Base-by-base conservation (phyloP, 495 filamentous ascomycete genomes). In the Penicillium cataractarum region DNA sequence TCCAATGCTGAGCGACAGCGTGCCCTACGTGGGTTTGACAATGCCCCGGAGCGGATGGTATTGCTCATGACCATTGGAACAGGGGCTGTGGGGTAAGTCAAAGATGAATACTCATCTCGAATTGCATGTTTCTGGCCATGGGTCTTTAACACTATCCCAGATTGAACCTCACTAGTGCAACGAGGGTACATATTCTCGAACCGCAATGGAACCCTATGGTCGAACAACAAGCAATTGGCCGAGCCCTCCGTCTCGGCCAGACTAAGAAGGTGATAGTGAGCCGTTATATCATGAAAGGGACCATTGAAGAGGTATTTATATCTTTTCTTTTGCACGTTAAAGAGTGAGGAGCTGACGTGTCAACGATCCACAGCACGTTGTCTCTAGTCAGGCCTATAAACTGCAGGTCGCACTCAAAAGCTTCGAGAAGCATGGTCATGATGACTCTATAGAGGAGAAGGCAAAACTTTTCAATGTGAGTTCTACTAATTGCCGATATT, bases 151-250 rank as follows among this genome's bases (percentile, higher is more conserved):
- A 15, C 10, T 17, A 17, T 22, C 24, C 7, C 32, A 58, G 56
- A 32, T 9, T 61, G 40, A 40, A 61, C 51, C 62, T 65, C 39
- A 55, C 33, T 4, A 29, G 44, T 31, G 62, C 49, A 6, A 64
- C 32, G 12, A 17, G 57, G 8, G 58, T 65, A n/a, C 51, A 54
- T 33, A 61, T 65, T 15, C n/a, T 76, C 59, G 32, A 73, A 65
- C 62, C 62, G 13, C 62, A 65, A 62, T 86, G 82, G 83, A 84
- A 85, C 40, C 83, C 83, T 0, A 74, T 71, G 26, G 73, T 84
- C 3, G 82, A 86, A 63, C 71, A 75, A 13, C 83, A 86, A 58
- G 83, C 83, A 3, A 74, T 84, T 37, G 76, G 70, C 2, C 68
- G 83, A 32, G 76, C 76, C 8, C 19, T 78, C 6, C 68, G 83